A percentile compares a stretch with the other conserved stretches of the same genome.
Conservation (phyloP, 345 rosid species). For the Atalantia buxifolia region DNA sequence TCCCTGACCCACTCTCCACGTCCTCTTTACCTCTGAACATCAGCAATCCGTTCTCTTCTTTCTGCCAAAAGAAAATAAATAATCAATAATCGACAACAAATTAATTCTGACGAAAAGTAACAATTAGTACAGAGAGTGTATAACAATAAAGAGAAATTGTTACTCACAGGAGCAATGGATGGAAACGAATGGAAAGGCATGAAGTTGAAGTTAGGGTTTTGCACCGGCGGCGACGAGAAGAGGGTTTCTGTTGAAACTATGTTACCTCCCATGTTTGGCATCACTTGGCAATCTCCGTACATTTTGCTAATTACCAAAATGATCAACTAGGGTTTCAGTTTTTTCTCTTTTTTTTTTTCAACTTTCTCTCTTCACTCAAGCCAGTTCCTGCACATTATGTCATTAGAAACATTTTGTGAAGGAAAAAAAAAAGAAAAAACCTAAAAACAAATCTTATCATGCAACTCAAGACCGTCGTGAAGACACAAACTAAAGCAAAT, state of each 20-base stretch:
- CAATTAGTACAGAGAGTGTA: neutral
- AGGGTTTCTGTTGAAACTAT: constrained; percentile 54
- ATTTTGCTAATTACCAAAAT: constrained; percentile 21
- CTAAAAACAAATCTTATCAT: neutral
- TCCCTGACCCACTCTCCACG: constrained; percentile 79
- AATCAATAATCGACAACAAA: neutral
- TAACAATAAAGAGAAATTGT: neutral
- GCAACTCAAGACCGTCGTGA: neutral
- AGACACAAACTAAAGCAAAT: too few species aligned
- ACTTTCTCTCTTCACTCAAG: constrained; percentile 9
- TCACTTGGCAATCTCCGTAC: constrained; percentile 70
- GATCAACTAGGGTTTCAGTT: constrained; percentile 17
- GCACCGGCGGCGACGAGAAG: constrained; percentile 53
- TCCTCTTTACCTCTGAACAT: constrained; percentile 52
- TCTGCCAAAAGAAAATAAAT: constrained; percentile 20
- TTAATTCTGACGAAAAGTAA: neutral
- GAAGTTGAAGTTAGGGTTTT: constrained; percentile 83
- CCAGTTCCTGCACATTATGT: neutral
- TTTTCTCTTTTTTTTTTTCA: neutral
- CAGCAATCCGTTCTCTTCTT: constrained; percentile 65
- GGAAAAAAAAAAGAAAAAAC: constrained; percentile 2
- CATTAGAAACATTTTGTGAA: neutral
- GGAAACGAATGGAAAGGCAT: constrained; percentile 65
- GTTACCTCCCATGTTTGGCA: constrained; percentile 61
- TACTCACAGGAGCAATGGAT: constrained; percentile 57